Evolutionary conservation across 768 basidiomycete species (phyloP).

Genomic region (Pisolithus sp.): DNA sequence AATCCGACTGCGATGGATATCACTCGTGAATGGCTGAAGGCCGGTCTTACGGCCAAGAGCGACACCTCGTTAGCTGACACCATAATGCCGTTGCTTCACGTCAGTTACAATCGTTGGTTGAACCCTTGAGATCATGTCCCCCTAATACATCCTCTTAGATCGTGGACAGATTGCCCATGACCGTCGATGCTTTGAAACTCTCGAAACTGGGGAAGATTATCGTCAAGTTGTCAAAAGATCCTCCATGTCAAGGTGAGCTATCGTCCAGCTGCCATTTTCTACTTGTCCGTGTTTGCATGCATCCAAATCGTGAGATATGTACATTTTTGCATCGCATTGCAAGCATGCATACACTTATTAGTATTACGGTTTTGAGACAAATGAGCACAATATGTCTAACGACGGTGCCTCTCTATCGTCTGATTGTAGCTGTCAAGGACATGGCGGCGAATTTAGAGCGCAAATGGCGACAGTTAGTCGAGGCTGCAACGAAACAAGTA

Average conservation of each 20-base stretch:
- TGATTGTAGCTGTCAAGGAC: conserved; percentile 77
- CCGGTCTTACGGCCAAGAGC: conserved; percentile 51
- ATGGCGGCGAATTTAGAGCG: conserved; percentile 85
- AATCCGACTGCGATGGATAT: conserved; percentile 70
- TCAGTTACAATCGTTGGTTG: conserved; percentile 38
- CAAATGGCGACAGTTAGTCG: conserved; percentile 68
- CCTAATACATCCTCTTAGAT: conserved; percentile 38
- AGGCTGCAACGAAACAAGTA: conserved; percentile 40
- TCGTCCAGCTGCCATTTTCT: conserved; percentile 8
- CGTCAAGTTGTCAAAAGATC: conserved; percentile 69
- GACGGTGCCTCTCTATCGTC: conserved; percentile 34
- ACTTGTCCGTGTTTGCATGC: conserved; percentile 10
- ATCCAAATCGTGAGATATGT: conserved; percentile 25
- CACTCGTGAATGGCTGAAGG: conserved; percentile 76
- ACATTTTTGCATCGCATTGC: conserved; percentile 16
- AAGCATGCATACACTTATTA: conserved; percentile 24
- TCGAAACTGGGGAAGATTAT: conserved; percentile 80
- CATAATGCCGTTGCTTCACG: conserved; percentile 82
- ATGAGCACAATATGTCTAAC: conserved; percentile 61
- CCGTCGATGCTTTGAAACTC: conserved; percentile 56
- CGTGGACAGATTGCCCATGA: conserved; percentile 77
- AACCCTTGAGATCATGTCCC: conserved; percentile 3
- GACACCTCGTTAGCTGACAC: conserved; percentile 60
- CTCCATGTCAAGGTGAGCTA: conserved; percentile 74
- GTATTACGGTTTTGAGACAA: conserved; percentile 28